Evolutionary conservation across 2,329 filamentous ascomycete species (phyloP).

Genomic region (Cadophora sp.): DNA sequence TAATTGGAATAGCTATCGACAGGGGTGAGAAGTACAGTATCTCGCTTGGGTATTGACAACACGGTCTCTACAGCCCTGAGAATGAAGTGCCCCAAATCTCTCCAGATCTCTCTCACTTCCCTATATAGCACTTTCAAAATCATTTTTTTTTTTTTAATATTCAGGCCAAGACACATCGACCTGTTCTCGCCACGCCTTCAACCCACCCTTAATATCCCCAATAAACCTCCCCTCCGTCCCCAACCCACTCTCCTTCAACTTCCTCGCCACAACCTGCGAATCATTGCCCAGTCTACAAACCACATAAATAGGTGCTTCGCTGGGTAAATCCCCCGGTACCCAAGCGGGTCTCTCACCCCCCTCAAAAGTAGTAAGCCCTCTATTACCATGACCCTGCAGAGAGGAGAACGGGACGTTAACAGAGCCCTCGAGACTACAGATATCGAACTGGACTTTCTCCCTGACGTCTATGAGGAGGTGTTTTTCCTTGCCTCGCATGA

Average conservation of each 20-base stretch:
- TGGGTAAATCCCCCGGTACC: conserved; percentile 49
- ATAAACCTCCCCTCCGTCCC: conserved; percentile 61
- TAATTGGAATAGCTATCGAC: neutral
- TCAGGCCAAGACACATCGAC: conserved; percentile 67
- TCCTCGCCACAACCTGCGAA: conserved; percentile 72
- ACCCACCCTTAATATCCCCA: conserved; percentile 74
- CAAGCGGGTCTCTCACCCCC: conserved; percentile 41
- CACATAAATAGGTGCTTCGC: conserved; percentile 67
- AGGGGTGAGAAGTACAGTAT: neutral
- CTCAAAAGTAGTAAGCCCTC: conserved; percentile 24
- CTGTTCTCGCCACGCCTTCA: conserved; percentile 73
- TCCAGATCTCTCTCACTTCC: too few relatives aligned
- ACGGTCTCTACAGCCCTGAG: neutral
- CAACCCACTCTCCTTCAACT: conserved; percentile 65
- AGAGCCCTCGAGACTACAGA: conserved; percentile 77
- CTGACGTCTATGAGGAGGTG: conserved; percentile 82
- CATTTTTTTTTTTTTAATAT: conserved; percentile 57
- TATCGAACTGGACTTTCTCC: conserved; percentile 82
- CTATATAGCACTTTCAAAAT: neutral
- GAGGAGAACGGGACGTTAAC: conserved; percentile 76
- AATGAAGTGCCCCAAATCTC: too few relatives aligned
- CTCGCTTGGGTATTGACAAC: neutral
- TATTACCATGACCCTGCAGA: conserved; percentile 45
- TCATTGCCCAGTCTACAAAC: conserved; percentile 81
- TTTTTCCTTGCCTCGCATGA: conserved; percentile 32